Evolutionary conservation across 768 basidiomycete genomes (phyloP), one percentile per base, ranked within the genome.

Genomic region (Pulveroboletus sp.): DNA sequence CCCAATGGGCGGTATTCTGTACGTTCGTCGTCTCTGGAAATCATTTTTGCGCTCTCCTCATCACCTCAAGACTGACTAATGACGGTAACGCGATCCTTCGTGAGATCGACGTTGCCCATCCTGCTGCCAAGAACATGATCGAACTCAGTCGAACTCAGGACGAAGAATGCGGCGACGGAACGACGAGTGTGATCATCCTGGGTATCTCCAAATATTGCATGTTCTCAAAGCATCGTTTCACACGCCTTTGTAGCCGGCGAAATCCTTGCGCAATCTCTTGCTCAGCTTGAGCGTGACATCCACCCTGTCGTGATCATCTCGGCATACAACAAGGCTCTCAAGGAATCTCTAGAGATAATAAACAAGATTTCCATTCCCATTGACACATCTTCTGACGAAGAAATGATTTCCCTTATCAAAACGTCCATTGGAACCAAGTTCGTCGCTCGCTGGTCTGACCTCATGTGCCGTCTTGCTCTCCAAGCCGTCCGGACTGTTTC

Each of bases 121-220:
- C 95, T 4, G 96, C 96, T 26, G 95, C 96, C 24, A 99, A 98
- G 75, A 96, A 94, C 59, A 98, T 99, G 95, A 96, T 99, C 56
- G 96, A 99, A 72, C 82, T 98, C 10, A 92, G 91, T 60, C 73
- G 96, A 65, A 98, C 96, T 1, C 96, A 98, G 69, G 96, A 98
- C 60, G 96, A 98, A 72, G 96, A 98, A 64, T 96, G 96, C 57
- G 96, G 95, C 41, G 96, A 97, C 69, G 96, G 95, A 51, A 99
- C 96, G 21, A 99, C 95, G 11, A 93, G 89, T 62, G 95, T 98
- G 42, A 96, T 99, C 72, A 96, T 98, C 62, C 79, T 98, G 14
- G 94, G 94, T 94, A 62, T 59, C 79, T 59, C 2, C 43, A 41
- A 1, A 38, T 35, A n/a, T 4, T 4, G 4, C n/a, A 1, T 13